These are phyloP conservation scores for Amanita thiersii DNA, from an alignment of 768 basidiomycete genomes.

Conservation along the genomic window DNA sequence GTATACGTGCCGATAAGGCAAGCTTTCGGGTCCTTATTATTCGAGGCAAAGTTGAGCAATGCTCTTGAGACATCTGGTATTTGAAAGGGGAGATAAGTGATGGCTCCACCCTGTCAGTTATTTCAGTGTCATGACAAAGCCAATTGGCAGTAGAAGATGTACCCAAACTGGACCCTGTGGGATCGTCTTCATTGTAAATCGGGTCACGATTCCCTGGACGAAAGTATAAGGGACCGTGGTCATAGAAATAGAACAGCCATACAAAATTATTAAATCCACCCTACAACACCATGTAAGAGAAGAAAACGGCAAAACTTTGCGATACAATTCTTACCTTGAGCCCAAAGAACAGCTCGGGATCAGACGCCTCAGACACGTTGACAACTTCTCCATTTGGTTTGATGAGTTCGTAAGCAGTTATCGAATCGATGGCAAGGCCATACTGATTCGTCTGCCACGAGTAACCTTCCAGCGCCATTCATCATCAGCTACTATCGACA, in stretches of 20 bases:
- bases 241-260: constrained; percentile 3
- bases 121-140: no score
- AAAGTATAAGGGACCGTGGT: no score
- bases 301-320: background rate
- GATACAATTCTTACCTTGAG: constrained; percentile 21
- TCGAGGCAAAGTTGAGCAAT: no score
- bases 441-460: background rate
- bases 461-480: background rate
- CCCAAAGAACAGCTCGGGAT: constrained; percentile 33
- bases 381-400: constrained; percentile 42
- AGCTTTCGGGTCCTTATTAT: no score
- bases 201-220: constrained; percentile 54
- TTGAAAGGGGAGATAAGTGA: no score
- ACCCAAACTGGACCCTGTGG: constrained; percentile 59
- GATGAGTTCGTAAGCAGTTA: constrained; percentile 17
- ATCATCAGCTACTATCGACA: background rate
- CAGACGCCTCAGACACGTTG: constrained; percentile 23
- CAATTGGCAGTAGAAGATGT: constrained; percentile 15
- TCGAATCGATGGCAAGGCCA: background rate
- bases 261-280: constrained; percentile 60
- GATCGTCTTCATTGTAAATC: constrained; percentile 43
- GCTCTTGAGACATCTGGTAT: no score
- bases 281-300: constrained; percentile 24
- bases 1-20: no score
- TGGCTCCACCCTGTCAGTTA: no score